Conservation (phyloP, 176 grass and related monocot genomes). For the Lolium multiflorum region DNA sequence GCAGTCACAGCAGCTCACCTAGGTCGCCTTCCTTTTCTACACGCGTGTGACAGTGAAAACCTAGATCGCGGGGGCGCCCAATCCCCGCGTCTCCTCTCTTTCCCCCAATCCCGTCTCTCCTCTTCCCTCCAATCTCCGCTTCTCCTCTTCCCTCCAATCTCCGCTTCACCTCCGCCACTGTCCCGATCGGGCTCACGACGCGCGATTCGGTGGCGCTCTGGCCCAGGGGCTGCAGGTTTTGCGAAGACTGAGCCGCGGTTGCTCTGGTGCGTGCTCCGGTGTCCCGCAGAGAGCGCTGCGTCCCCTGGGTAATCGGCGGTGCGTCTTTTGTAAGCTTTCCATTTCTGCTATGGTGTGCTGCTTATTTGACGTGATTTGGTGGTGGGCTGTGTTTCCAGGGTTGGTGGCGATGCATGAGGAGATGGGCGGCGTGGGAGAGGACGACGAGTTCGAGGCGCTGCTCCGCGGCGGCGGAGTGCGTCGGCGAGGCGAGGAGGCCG, state of each 20-base stretch:
- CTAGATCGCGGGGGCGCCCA: too few species aligned
- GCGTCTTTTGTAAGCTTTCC: slow-evolving; percentile 30
- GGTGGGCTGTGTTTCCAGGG: slow-evolving; percentile 12
- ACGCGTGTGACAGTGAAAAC: too few species aligned
- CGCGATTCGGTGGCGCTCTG: slow-evolving; percentile 33
- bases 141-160: too few species aligned
- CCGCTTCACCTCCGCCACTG: neutral
- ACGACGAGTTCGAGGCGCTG: slow-evolving; percentile 67
- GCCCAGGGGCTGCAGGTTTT: neutral
- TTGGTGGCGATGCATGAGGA: slow-evolving; percentile 60
- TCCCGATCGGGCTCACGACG: slow-evolving; percentile 43
- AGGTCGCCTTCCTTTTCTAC: too few species aligned
- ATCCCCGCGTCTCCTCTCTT: too few species aligned
- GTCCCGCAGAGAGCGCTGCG: slow-evolving; percentile 35
- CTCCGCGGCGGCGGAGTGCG: slow-evolving; percentile 46
- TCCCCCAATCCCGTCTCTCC: too few species aligned
- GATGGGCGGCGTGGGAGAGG: slow-evolving; percentile 47
- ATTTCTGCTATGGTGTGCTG: neutral
- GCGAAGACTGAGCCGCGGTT: too few species aligned
- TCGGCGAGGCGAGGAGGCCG: slow-evolving; percentile 58
- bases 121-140: too few species aligned
- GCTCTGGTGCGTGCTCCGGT: slow-evolving; percentile 1
- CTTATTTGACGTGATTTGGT: slow-evolving; percentile 30
- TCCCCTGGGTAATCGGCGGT: slow-evolving; percentile 7
- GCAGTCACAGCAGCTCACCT: too few species aligned